A percentile compares a stretch with the other conserved stretches of the same genome.
Conservation (phyloP, 192 early-diverging fungal species). For the Coemansia sp. region DNA sequence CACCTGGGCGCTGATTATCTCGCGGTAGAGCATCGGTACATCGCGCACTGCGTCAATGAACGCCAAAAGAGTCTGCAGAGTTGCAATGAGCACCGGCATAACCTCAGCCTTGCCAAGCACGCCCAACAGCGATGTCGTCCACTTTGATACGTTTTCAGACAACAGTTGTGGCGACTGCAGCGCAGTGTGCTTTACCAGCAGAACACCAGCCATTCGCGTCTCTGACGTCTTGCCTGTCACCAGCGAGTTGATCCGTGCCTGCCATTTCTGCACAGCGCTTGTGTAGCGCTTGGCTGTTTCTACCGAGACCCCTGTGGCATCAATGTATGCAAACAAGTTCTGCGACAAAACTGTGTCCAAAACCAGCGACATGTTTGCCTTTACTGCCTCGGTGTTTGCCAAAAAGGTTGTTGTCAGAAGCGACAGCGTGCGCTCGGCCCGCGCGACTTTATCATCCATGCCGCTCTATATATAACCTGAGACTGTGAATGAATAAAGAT, state of each 20-base stretch:
- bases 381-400: constrained; percentile 41
- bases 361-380: constrained; percentile 29
- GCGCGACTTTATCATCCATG: constrained; percentile 41
- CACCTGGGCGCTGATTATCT: constrained; percentile 41
- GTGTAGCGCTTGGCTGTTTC: constrained; percentile 36
- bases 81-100: constrained; percentile 18
- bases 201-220: constrained; percentile 39
- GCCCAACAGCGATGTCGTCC: constrained; percentile 35
- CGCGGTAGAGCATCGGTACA: constrained; percentile 36
- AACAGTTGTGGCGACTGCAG: constrained; percentile 39
- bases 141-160: constrained; percentile 39
- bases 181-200: constrained; percentile 49
- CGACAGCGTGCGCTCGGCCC: constrained; percentile 49
- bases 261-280: constrained; percentile 45
- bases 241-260: constrained; percentile 46
- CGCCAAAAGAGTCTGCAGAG: constrained; percentile 31
- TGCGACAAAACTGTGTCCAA: constrained; percentile 46
- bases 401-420: constrained; percentile 46
- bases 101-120: constrained; percentile 37
- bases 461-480: neutral
- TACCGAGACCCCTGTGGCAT: constrained; percentile 5
- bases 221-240: constrained; percentile 33
- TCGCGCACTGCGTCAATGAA: constrained; percentile 52
- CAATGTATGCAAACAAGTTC: constrained; percentile 32
- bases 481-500: neutral